Percentiles rank a stretch among this genome's conserved stretches.
Evolutionary conservation across 768 basidiomycete genomes (phyloP).

Genomic region (Boletellus ananiceps): DNA sequence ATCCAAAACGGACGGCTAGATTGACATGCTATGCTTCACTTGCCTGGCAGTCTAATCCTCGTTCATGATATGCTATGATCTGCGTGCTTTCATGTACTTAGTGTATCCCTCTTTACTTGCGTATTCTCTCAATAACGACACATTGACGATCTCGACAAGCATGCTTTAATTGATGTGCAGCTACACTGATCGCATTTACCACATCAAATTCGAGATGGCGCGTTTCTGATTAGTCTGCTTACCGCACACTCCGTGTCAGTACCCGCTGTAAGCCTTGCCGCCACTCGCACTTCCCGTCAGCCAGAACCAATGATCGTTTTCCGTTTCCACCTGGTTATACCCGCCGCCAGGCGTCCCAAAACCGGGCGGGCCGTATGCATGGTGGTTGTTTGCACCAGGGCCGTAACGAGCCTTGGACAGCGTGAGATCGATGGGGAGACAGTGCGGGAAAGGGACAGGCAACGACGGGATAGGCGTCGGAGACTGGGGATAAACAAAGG

Average conservation of each 20-base stretch:
- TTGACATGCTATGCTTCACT: no score
- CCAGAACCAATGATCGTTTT: constrained; percentile 26
- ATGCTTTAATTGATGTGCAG: no score
- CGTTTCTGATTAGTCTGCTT: no score
- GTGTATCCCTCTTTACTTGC: no score
- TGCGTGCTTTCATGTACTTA: no score
- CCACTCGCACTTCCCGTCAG: constrained; percentile 11
- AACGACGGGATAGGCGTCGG: constrained; percentile 6
- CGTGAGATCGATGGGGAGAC: constrained; percentile 10
- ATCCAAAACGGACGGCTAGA: no score
- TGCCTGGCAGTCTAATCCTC: no score
- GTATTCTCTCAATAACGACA: no score
- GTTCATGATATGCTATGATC: no score
- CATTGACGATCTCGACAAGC: no score
- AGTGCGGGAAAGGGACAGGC: constrained; percentile 6
- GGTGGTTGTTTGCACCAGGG: constrained; percentile 11
- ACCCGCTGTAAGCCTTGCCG: not conserved
- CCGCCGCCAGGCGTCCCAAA: constrained; percentile 19
- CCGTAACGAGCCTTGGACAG: constrained; percentile 8
- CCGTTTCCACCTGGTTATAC: constrained; percentile 13
- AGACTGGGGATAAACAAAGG: constrained; percentile 7
- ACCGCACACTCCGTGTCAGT: not conserved
- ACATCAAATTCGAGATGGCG: no score
- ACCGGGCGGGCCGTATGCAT: constrained; percentile 11
- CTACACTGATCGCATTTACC: no score